Conservation (phyloP, 768 basidiomycete genomes). For the Leccinum pellstonianum region DNA sequence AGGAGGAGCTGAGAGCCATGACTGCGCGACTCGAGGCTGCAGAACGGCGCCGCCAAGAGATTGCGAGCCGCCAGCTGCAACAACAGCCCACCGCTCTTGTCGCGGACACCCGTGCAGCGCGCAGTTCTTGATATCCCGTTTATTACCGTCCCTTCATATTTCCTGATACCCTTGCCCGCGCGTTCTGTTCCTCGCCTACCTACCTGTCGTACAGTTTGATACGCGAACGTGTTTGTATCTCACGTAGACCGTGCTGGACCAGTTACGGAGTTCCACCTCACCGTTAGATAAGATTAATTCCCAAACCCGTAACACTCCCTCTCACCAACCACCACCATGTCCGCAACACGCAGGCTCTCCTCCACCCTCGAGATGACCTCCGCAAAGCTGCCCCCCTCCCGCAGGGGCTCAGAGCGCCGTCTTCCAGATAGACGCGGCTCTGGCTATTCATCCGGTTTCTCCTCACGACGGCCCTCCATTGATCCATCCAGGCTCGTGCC, state of each 20-base stretch:
- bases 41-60: slow-evolving; percentile 55
- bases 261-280: neutral
- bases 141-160: slow-evolving; percentile 26
- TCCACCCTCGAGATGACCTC: slow-evolving; percentile 34
- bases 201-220: slow-evolving; percentile 5
- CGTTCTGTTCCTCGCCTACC: slow-evolving; percentile 20
- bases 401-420: slow-evolving; percentile 46
- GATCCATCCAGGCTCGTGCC: slow-evolving; percentile 74
- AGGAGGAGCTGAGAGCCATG: slow-evolving; percentile 74
- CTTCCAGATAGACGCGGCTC: slow-evolving; percentile 49
- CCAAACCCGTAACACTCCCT: neutral
- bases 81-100: neutral
- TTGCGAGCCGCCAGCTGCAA: slow-evolving; percentile 39
- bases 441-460: slow-evolving; percentile 40
- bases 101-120: slow-evolving; percentile 16
- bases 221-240: slow-evolving; percentile 4
- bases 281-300: slow-evolving; percentile 18
- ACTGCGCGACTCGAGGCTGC: slow-evolving; percentile 71
- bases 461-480: slow-evolving; percentile 69
- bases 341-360: slow-evolving; percentile 25
- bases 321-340: slow-evolving; percentile 20
- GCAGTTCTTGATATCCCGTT: slow-evolving; percentile 30
- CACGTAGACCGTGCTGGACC: slow-evolving; percentile 2
- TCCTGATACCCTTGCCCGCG: slow-evolving; percentile 29
- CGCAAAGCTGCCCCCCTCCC: slow-evolving; percentile 33